Conservation (phyloP, 129 eudicot genomes). For the Flaveria linearis region DNA sequence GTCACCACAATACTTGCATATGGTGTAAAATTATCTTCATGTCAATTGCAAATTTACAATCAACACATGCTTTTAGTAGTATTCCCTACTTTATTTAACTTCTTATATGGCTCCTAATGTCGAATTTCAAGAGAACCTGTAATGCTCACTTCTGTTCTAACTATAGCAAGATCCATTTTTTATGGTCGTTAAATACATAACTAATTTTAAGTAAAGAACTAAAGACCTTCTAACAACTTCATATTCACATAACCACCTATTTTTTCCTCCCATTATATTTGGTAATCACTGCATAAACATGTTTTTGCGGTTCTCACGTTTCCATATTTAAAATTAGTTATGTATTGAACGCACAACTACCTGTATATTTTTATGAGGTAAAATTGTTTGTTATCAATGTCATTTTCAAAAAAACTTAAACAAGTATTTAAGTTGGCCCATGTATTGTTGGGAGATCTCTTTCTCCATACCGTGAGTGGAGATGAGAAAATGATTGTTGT, state of each 20-base stretch:
- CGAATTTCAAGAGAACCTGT: neutral
- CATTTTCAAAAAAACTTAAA: conserved; percentile 11
- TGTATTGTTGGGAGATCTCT: conserved; percentile 11
- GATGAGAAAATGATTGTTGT: conserved; percentile 24
- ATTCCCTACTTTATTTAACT: conserved; percentile 32
- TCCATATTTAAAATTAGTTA: neutral
- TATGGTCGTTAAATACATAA: neutral
- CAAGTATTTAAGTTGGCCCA: conserved; percentile 10
- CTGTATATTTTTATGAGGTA: neutral
- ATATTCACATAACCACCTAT: neutral
- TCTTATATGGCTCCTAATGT: conserved; percentile 18
- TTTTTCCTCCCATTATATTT: neutral
- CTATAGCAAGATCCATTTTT: neutral
- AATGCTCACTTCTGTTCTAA: neutral
- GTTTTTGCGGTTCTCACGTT: neutral
- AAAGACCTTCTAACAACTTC: neutral
- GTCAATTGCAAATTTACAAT: conserved; percentile 28
- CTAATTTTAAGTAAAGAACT: neutral
- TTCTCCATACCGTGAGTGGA: conserved; percentile 6
- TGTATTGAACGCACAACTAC: neutral
- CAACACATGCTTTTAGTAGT: conserved; percentile 24
- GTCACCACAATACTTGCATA: neutral
- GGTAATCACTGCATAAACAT: neutral
- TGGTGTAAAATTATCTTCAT: conserved; percentile 33
- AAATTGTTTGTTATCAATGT: neutral